Percentiles rank a stretch among this genome's conserved stretches.
Conservation (phyloP, 331 rosid genomes). For the Ulmus americana region DNA sequence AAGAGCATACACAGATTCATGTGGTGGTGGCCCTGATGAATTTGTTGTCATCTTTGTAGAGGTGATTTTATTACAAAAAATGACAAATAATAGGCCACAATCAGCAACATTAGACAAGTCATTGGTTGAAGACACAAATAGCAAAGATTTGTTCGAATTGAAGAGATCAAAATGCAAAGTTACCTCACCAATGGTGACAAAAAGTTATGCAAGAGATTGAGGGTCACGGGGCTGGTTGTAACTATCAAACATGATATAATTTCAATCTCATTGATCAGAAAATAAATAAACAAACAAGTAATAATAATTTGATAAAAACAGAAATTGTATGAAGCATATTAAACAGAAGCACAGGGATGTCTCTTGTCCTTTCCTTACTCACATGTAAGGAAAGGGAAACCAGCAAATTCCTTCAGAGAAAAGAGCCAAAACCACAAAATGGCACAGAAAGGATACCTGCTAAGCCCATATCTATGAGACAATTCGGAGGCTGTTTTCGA, state of each 20-base stretch:
- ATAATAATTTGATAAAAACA: no score
- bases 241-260: constrained; percentile 19
- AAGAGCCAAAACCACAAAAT: constrained; percentile 17
- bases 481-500: constrained; percentile 27
- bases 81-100: background rate
- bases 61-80: background rate
- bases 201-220: background rate
- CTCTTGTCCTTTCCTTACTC: constrained; percentile 27
- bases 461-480: constrained; percentile 28
- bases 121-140: background rate
- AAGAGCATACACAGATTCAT: background rate
- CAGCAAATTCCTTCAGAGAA: constrained; percentile 26
- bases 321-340: constrained; percentile 15
- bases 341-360: constrained; percentile 10
- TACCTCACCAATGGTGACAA: constrained; percentile 18
- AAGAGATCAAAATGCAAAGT: constrained; percentile 14
- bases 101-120: constrained; percentile 6
- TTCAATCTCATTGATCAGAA: constrained; percentile 9
- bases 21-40: background rate
- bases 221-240: constrained; percentile 31
- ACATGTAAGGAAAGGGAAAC: constrained; percentile 13
- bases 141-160: constrained; percentile 1
- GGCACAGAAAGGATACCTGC: constrained; percentile 17
- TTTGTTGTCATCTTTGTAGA: constrained; percentile 15
- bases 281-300: background rate